Percentiles rank a stretch among this genome's conserved stretches.
phyloP scores from a whole-genome alignment of 805 yeast species.

The Wickerhamiella vanderwaltii region DNA sequence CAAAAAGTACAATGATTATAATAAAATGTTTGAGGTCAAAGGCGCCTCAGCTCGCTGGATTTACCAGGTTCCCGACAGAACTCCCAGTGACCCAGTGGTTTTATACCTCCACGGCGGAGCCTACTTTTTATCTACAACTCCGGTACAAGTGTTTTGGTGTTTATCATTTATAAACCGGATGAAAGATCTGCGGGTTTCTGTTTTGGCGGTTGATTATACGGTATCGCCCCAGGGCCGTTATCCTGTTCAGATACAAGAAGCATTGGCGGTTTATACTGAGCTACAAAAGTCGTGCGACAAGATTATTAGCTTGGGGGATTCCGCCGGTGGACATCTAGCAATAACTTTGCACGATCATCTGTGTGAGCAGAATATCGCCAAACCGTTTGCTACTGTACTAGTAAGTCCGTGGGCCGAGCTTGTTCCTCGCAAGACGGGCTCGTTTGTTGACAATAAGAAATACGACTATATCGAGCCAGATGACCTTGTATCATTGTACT shows the following conservation, averaged over 20 bases:
- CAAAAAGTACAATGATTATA: conserved; percentile 1
- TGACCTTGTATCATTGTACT: not conserved
- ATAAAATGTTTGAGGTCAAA: conserved; percentile 24
- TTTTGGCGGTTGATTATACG: conserved; percentile 25
- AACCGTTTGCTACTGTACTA: conserved; percentile 15
- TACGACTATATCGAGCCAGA: conserved; percentile 6
- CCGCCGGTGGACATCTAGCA: conserved; percentile 27
- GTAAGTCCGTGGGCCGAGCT: conserved; percentile 20
- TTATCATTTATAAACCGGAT: not conserved
- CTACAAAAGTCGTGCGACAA: conserved; percentile 18
- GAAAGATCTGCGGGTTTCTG: conserved; percentile 12
- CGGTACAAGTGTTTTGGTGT: conserved; percentile 8
- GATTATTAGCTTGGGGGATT: conserved; percentile 25
- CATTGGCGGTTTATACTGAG: conserved; percentile 16
- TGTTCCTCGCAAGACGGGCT: conserved; percentile 1
- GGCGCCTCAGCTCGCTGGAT: conserved; percentile 20
- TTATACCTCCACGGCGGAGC: conserved; percentile 19
- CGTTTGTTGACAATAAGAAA: conserved; percentile 5
- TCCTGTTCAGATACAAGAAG: conserved; percentile 25
- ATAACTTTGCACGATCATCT: conserved; percentile 16
- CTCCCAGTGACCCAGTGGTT: conserved; percentile 16
- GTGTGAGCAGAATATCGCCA: conserved; percentile 8
- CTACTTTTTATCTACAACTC: conserved; percentile 7
- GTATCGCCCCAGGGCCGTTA: conserved; percentile 19
- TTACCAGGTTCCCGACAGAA: conserved; percentile 13